Evolutionary conservation across 139 green algal genomes (phyloP), one percentile per base, ranked within the genome.

Genomic region (Ostreobium quekettii): DNA sequence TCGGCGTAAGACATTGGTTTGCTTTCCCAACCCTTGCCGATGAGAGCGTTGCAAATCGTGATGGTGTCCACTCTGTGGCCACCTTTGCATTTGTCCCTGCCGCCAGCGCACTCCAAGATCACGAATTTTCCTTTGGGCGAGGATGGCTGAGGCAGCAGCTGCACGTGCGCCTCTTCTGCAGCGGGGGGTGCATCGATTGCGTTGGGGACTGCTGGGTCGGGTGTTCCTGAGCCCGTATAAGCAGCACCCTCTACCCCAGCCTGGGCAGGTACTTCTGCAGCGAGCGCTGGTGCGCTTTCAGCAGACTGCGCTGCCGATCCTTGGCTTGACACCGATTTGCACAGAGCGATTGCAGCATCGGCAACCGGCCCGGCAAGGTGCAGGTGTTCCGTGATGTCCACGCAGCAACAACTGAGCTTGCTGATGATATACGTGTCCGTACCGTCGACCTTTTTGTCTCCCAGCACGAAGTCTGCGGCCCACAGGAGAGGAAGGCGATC

Each of bases 331-430:
- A n/a, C n/a, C n/a, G n/a, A n/a, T n/a, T n/a, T n/a, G n/a, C n/a
- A n/a, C n/a, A n/a, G n/a, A n/a, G 4, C 6, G 30, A 78, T 78
- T 7, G 67, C 72, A 15, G 71, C 72, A 62, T 78, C 47, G 2
- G 72, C 72, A 29, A 78, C 72, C 29, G 58, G 15, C 29, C 19
- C 19, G 22, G 26, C 33, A 29, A 78, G 56, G 26, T 78, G 35
- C 36, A 78, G 67, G 60, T 78, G 71, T 19, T 78, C 37, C 24
- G 71, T 74, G 11, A 80, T 71, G 2, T 66, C 74, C 36, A 80
- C 74, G 57, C 74, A 80, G 26, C 37, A 72, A 60, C 74, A 80
- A 60, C 75, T 80, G 72, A 80, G 70, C 64, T 80, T 66, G 29
- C 74, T 66, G 15, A 80, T 37, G n/a, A 75, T 29, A 48, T 74